Evolutionary conservation across 352 stramenopile genomes (phyloP).

Genomic region (Globisporangium spinosum): DNA sequence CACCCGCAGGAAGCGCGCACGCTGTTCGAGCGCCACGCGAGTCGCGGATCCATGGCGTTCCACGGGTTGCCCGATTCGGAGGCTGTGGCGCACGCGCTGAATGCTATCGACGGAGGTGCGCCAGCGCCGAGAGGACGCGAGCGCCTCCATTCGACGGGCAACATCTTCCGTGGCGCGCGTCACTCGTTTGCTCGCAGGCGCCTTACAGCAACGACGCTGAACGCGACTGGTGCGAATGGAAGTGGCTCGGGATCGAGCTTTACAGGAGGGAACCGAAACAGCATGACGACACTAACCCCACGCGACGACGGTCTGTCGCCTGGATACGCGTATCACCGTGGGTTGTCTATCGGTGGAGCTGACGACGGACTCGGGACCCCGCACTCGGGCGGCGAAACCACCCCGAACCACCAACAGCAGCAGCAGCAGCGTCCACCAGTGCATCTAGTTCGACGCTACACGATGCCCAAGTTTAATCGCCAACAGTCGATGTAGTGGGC

Average conservation of each 20-base stretch:
- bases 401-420: background rate
- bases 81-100: slow-evolving; percentile 12
- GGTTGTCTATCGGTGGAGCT: background rate
- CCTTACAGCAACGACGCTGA: slow-evolving; percentile 43
- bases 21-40: slow-evolving; percentile 79
- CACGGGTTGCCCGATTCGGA: slow-evolving; percentile 42
- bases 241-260: slow-evolving; percentile 8
- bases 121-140: slow-evolving; percentile 14
- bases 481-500: slow-evolving; percentile 25
- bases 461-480: slow-evolving; percentile 21
- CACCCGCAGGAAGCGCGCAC: slow-evolving; percentile 37
- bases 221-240: slow-evolving; percentile 1
- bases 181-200: slow-evolving; percentile 49
- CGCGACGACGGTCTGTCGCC: background rate
- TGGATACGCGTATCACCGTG: background rate
- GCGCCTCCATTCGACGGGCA: slow-evolving; percentile 43
- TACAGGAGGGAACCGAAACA: background rate
- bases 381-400: slow-evolving; percentile 17
- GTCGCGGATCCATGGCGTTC: slow-evolving; percentile 81
- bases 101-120: slow-evolving; percentile 12
- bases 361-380: slow-evolving; percentile 24
- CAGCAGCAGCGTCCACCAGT: slow-evolving; percentile 14
- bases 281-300: slow-evolving; percentile 1
- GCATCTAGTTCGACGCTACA: slow-evolving; percentile 45
- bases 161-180: slow-evolving; percentile 59